Evolutionary conservation across 352 stramenopile genomes (phyloP).

Genomic region (Aphanomyces stellatus): DNA sequence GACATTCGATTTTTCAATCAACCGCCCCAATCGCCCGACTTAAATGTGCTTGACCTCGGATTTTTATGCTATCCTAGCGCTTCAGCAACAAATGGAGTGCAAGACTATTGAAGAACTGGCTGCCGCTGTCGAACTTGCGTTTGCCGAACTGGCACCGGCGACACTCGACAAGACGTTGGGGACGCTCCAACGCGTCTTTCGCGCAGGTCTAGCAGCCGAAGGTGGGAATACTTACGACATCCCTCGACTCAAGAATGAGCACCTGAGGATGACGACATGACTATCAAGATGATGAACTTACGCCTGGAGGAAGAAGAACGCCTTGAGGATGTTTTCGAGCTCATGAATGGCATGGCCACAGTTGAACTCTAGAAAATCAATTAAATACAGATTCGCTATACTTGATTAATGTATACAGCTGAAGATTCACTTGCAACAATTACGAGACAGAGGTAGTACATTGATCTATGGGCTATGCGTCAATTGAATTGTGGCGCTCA

Average conservation of each 20-base stretch:
- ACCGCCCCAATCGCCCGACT: slow-evolving; percentile 25
- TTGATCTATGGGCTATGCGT: too few species aligned
- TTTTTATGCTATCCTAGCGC: slow-evolving; percentile 24
- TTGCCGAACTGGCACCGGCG: neutral
- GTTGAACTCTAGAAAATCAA: neutral
- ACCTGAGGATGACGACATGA: neutral
- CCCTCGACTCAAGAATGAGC: neutral
- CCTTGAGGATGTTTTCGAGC: neutral
- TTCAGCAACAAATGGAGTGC: slow-evolving; percentile 18
- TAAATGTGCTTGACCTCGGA: slow-evolving; percentile 27
- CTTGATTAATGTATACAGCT: neutral
- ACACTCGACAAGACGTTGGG: neutral
- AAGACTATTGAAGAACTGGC: neutral
- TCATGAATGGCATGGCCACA: neutral
- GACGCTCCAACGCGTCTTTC: neutral
- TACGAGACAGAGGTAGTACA: neutral
- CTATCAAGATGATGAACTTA: neutral
- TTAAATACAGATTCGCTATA: neutral
- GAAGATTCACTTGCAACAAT: neutral
- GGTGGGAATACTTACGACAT: neutral
- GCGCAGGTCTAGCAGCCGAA: neutral
- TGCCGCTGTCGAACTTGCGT: neutral
- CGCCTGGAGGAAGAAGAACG: neutral
- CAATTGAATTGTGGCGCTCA: too few species aligned
- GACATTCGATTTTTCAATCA: slow-evolving; percentile 24